A percentile compares a stretch with the other conserved stretches of the same genome.
These are phyloP conservation scores for Sporothrix variecibatus DNA, from an alignment of 2,329 filamentous ascomycete genomes.

Conservation along the genomic window DNA sequence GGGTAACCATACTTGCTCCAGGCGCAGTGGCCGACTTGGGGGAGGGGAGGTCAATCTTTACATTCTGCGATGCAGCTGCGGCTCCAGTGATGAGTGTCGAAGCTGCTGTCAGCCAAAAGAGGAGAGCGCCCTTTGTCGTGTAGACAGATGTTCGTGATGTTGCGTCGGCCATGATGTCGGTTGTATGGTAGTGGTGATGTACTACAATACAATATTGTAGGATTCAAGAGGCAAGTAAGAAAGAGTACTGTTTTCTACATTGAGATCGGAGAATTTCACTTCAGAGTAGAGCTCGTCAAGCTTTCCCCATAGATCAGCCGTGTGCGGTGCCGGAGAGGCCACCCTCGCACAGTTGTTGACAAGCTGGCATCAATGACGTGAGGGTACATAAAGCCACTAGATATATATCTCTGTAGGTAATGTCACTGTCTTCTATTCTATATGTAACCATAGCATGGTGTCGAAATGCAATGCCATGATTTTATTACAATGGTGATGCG, in stretches of 20 bases:
- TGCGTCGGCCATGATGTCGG: not conserved
- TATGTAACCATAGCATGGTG: not conserved
- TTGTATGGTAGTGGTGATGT: not conserved
- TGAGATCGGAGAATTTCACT: not conserved
- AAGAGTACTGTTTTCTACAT: not conserved
- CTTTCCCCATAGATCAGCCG: not conserved
- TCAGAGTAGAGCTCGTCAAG: not conserved
- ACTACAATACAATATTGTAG: not conserved
- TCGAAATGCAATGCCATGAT: not conserved
- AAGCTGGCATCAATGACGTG: constrained; percentile 25
- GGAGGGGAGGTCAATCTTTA: not conserved
- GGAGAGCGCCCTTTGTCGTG: not conserved
- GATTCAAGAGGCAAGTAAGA: not conserved
- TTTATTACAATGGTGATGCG: not conserved
- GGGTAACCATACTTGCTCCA: constrained; percentile 26
- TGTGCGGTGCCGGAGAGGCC: not conserved
- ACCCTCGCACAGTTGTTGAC: constrained; percentile 12
- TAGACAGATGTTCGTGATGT: not conserved
- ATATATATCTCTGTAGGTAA: too few species aligned
- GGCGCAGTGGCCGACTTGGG: constrained; percentile 20
- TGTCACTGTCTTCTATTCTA: too few species aligned
- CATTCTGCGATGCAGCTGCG: not conserved
- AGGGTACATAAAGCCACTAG: not conserved
- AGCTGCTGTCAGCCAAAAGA: not conserved
- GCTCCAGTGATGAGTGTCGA: not conserved